Evolutionary conservation across 768 basidiomycete genomes (phyloP).

Genomic region (Daedaleopsis nitida): DNA sequence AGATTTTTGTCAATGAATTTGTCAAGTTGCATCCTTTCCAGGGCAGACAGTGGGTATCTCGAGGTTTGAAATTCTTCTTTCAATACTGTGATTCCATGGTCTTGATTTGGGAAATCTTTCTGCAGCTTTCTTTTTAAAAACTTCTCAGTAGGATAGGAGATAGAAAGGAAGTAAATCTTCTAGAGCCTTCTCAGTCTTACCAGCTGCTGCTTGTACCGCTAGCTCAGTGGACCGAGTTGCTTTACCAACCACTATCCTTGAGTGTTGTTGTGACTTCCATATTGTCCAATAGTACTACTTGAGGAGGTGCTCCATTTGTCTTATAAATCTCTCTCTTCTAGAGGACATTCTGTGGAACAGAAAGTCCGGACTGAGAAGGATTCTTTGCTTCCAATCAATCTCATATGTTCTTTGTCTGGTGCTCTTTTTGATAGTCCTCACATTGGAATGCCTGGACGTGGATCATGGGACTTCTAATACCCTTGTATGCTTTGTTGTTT

Average conservation of each 20-base stretch:
- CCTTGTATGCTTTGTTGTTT: neutral
- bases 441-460: no score
- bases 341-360: no score
- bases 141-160: conserved; percentile 30
- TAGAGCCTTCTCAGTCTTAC: neutral
- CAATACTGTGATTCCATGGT: conserved; percentile 38
- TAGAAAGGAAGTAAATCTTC: conserved; percentile 8
- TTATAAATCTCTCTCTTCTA: no score
- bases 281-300: neutral
- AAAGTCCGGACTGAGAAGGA: no score
- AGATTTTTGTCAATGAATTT: conserved; percentile 26
- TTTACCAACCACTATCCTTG: neutral
- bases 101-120: conserved; percentile 34
- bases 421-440: no score
- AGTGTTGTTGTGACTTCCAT: neutral
- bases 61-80: conserved; percentile 28
- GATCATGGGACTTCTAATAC: neutral
- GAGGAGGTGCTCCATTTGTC: no score
- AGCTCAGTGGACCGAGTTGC: neutral
- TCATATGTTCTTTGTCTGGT: no score
- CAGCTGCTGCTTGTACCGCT: neutral
- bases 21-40: conserved; percentile 14
- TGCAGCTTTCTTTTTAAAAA: conserved; percentile 30
- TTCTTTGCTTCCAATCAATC: no score
- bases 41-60: conserved; percentile 19